Evolutionary conservation across 2,329 filamentous ascomycete species (phyloP).

Genomic region (Colletotrichum sp.): DNA sequence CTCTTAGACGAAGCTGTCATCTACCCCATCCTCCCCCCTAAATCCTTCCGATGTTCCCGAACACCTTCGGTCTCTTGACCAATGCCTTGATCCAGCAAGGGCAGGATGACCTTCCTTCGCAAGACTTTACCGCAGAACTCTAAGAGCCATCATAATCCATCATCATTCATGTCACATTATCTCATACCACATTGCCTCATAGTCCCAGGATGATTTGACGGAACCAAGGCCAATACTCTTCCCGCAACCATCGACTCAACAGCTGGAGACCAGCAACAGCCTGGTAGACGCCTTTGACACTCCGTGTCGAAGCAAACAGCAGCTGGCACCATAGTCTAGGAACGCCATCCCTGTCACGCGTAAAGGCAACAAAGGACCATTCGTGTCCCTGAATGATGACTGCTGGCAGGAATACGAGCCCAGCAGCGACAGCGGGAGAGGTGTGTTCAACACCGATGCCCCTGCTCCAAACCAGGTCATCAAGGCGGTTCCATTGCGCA

Average conservation of each 20-base stretch:
- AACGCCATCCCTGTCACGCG: not conserved
- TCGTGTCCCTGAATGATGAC: not conserved
- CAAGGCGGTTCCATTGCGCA: not conserved
- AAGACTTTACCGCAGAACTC: not conserved
- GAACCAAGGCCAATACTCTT: not conserved
- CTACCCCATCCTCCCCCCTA: not conserved
- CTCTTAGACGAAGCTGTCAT: not conserved
- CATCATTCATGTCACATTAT: not conserved
- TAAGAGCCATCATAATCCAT: not conserved
- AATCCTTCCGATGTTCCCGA: not conserved
- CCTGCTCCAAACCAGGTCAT: not conserved
- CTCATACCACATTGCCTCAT: not conserved
- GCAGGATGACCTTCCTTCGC: no score
- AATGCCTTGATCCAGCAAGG: no score
- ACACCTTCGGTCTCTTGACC: not conserved
- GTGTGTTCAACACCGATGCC: not conserved
- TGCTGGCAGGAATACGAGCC: not conserved
- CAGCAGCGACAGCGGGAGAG: not conserved
- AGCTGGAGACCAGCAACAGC: not conserved
- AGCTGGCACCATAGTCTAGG: not conserved
- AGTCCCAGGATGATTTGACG: not conserved
- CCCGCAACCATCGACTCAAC: not conserved
- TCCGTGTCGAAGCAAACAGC: not conserved
- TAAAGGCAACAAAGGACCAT: not conserved
- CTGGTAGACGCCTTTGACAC: not conserved